Conservation (phyloP, 768 basidiomycete species). For the Boletus rufocinnamomeus region DNA sequence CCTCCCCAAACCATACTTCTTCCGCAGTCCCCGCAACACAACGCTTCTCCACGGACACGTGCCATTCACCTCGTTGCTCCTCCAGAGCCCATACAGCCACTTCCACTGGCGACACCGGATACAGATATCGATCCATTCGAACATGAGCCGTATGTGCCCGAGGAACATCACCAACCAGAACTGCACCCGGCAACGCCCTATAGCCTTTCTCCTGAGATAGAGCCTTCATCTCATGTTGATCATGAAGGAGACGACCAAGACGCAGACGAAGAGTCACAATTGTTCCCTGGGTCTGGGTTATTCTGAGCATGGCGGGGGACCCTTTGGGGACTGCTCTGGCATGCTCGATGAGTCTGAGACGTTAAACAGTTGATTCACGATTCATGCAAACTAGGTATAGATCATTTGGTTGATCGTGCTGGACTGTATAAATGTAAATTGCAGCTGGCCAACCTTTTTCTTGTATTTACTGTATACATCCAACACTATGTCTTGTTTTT, state of each 20-base stretch:
- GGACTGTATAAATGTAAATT: constrained; percentile 12
- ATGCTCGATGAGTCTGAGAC: neutral
- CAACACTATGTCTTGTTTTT: neutral
- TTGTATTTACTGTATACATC: constrained; percentile 29
- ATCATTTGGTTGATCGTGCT: constrained; percentile 13
- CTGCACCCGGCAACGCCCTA: constrained; percentile 26
- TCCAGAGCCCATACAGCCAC: constrained; percentile 18
- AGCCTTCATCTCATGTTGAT: constrained; percentile 8
- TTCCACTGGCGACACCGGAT: constrained; percentile 27
- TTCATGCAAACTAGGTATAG: constrained; percentile 13
- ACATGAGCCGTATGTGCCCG: constrained; percentile 29
- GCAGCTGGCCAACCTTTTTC: constrained; percentile 8
- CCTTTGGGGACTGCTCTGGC: neutral
- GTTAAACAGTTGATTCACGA: neutral
- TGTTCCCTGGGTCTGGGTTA: constrained; percentile 47
- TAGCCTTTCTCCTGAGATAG: constrained; percentile 30
- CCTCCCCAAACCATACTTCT: constrained; percentile 15
- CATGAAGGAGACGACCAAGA: constrained; percentile 26
- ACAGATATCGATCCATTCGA: constrained; percentile 38
- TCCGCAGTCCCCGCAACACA: constrained; percentile 9
- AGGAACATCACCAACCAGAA: constrained; percentile 19
- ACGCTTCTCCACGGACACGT: constrained; percentile 6
- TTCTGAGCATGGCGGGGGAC: constrained; percentile 32
- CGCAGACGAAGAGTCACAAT: constrained; percentile 36
- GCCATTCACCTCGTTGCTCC: constrained; percentile 7